These are phyloP conservation scores for Eucalyptus cloeziana DNA, from an alignment of 345 rosid genomes.

Conservation along the genomic window DNA sequence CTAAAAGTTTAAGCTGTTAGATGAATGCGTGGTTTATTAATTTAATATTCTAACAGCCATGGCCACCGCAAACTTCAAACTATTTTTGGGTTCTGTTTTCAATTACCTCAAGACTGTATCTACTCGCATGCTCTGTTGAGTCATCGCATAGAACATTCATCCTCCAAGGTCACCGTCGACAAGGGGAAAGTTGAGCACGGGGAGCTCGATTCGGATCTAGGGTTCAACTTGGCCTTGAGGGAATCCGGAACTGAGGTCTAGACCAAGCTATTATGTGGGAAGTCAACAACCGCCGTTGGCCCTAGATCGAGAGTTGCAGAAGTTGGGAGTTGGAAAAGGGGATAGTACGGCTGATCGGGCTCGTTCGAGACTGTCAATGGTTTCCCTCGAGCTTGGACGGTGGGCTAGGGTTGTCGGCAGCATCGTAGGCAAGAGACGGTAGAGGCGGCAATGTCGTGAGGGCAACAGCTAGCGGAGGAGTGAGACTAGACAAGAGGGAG, in stretches of 20 bases:
- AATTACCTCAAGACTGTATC: not conserved
- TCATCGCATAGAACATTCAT: not conserved
- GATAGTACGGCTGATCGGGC: not conserved
- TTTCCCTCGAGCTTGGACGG: not conserved
- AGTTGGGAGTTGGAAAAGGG: not conserved
- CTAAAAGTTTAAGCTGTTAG: no score
- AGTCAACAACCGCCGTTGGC: not conserved
- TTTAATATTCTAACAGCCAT: not conserved
- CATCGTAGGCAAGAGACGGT: not conserved
- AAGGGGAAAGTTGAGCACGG: not conserved
- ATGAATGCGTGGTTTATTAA: no score
- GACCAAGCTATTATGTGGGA: not conserved
- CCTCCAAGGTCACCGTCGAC: not conserved
- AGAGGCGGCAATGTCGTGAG: not conserved
- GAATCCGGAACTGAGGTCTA: not conserved
- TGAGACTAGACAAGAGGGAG: not conserved
- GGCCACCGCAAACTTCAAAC: not conserved
- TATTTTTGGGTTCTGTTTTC: not conserved
- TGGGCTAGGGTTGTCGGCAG: accelerated
- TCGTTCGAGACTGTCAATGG: not conserved
- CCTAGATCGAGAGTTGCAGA: not conserved
- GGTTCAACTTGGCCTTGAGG: not conserved
- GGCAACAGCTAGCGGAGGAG: not conserved
- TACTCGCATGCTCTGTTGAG: not conserved
- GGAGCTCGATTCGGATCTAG: not conserved